phyloP scores from a whole-genome alignment of 441 rosid species.

The Pelargonium australe region DNA sequence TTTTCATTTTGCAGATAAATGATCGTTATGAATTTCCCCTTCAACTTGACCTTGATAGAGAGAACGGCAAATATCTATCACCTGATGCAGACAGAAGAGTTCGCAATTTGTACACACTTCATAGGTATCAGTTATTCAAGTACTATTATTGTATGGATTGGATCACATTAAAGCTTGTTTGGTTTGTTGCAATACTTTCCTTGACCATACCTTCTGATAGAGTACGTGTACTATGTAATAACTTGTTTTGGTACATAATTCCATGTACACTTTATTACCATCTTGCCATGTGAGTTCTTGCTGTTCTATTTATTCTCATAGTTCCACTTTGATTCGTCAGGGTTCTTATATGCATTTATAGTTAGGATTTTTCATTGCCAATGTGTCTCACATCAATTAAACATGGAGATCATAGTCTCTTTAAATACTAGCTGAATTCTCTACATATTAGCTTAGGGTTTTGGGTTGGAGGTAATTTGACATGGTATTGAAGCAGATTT shows the following conservation, averaged over 20 bases:
- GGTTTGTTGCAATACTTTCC: neutral
- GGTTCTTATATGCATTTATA: neutral
- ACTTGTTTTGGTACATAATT: neutral
- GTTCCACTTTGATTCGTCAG: neutral
- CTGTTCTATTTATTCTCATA: neutral
- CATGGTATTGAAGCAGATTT: too few species aligned
- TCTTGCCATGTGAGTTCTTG: neutral
- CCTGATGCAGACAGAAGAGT: constrained; percentile 86
- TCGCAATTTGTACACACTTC: constrained; percentile 86
- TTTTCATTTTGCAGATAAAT: constrained; percentile 34
- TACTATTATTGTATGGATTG: neutral
- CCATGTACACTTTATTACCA: neutral
- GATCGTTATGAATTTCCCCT: constrained; percentile 50
- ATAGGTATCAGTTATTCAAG: constrained; percentile 43
- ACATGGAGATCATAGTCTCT: too few species aligned
- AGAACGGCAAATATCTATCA: constrained; percentile 69
- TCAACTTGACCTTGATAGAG: constrained; percentile 62
- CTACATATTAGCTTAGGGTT: too few species aligned
- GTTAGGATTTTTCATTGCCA: too few species aligned
- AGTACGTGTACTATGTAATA: neutral
- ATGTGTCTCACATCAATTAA: too few species aligned
- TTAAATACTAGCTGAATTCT: too few species aligned
- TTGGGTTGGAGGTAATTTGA: too few species aligned
- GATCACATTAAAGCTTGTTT: neutral
- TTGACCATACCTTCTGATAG: neutral